Evolutionary conservation across 805 yeast genomes (phyloP).

Genomic region (Yarrowia deformans): DNA sequence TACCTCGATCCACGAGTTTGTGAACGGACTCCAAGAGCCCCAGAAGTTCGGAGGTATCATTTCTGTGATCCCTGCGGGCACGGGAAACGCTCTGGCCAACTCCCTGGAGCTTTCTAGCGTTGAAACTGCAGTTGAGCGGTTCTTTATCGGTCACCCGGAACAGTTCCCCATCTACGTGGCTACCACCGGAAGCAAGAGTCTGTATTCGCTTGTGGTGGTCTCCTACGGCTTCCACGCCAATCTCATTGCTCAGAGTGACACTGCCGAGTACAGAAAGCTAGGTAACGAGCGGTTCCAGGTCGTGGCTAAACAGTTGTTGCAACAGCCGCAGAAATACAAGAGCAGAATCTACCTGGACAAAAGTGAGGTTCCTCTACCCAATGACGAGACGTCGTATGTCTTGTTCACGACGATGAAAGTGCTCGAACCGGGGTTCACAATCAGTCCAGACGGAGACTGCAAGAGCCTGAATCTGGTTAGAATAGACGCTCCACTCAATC

Average conservation of each 20-base stretch:
- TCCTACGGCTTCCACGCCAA: constrained; percentile 91
- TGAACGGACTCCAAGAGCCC: constrained; percentile 55
- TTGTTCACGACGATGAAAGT: constrained; percentile 26
- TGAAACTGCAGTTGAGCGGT: constrained; percentile 46
- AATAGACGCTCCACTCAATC: constrained; percentile 25
- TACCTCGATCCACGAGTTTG: constrained; percentile 78
- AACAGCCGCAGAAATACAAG: constrained; percentile 13
- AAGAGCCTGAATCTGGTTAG: constrained; percentile 15
- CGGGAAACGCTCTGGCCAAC: constrained; percentile 82
- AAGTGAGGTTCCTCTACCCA: constrained; percentile 3
- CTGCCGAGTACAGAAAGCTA: constrained; percentile 65
- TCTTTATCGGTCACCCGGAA: constrained; percentile 45
- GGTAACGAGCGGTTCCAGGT: constrained; percentile 73
- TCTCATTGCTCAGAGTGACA: constrained; percentile 79
- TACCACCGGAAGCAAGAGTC: constrained; percentile 51
- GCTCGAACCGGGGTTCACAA: constrained; percentile 16
- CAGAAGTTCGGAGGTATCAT: constrained; percentile 42
- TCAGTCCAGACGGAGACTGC: constrained; percentile 25
- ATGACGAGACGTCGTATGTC: constrained; percentile 14
- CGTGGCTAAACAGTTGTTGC: constrained; percentile 59
- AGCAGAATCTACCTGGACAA: constrained; percentile 8
- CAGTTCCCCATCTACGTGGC: constrained; percentile 39
- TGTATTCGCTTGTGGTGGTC: constrained; percentile 60
- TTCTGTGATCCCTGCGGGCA: constrained; percentile 71
- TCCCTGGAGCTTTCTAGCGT: constrained; percentile 57